phyloP scores from a whole-genome alignment of 2,329 filamentous ascomycete genomes.

The Capronia epimyces region DNA sequence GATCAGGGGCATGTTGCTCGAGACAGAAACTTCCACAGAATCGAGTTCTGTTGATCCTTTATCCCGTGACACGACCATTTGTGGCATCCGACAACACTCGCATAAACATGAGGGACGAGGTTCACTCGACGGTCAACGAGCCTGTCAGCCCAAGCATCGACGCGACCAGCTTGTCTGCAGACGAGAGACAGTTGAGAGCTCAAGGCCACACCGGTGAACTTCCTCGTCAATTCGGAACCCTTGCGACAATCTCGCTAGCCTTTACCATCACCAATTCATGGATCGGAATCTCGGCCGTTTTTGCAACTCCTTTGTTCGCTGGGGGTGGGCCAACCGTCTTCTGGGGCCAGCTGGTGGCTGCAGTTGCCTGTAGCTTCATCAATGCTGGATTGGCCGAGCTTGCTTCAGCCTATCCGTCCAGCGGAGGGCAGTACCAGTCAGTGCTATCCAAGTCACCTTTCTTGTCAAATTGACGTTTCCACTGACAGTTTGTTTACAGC shows the following conservation, averaged over 20 bases:
- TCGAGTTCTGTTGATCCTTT: no score
- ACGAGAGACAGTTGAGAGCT: constrained; percentile 9
- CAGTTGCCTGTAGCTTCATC: constrained; percentile 26
- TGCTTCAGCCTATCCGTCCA: constrained; percentile 30
- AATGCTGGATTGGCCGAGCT: constrained; percentile 30
- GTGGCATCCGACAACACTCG: no score
- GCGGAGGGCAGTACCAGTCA: constrained; percentile 32
- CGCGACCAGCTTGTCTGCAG: constrained; percentile 1
- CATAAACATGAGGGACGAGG: no score
- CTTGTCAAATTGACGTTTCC: not conserved
- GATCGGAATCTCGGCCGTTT: constrained; percentile 30
- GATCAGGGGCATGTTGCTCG: no score
- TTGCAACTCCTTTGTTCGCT: constrained; percentile 24
- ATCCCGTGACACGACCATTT: no score
- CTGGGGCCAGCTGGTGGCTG: constrained; percentile 28
- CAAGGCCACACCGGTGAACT: constrained; percentile 20
- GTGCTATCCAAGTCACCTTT: not conserved
- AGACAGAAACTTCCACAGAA: no score
- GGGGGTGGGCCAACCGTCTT: constrained; percentile 30
- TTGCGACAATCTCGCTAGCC: constrained; percentile 29
- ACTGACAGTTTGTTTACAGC: no score
- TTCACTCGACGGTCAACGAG: no score
- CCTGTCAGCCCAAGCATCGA: not conserved
- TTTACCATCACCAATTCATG: constrained; percentile 34
- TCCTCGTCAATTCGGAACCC: constrained; percentile 24